Base-by-base conservation (phyloP, 164 flowering plant genomes). In the Magnolia kwangsiensis region DNA sequence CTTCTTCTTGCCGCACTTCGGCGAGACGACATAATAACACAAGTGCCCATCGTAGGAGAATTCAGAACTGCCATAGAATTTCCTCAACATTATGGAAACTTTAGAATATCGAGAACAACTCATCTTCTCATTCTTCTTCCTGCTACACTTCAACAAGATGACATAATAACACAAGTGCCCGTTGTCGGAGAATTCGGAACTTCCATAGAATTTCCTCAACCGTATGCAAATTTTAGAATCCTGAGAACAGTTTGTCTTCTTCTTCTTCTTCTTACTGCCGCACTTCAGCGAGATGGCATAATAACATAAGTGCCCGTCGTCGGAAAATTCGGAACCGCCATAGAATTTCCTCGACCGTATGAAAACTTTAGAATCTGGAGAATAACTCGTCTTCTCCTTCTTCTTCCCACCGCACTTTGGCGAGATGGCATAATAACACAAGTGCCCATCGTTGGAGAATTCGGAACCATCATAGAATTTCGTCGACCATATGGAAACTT, bases 31-130 rank as follows among this genome's bases (percentile, higher is more conserved):
- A n/a, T 72, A 82, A 66, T 82, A 77, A 69, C 74, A 51, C 67
- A 77, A 51, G 29, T 72, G 80, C n/a, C 70, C 78, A 23, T 77
- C 75, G 72, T 77, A 78, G 18, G 72, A 76, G 58, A 73, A 81
- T 27, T 45, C 78, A 58, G 65, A 78, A 31, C 2, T 9, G 21
- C 69, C 50, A n/a, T 21, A 19, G 45, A 61, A 10, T 18, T 8
- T 27, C n/a, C 66, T 27, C 14, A n/a, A 8, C 24, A 72, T 4
- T n/a, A n/a, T 6, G 19, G 51, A 50, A 55, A 31, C 72, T 10
- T 7, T 31, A 55, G 50, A 29, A 75, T 24, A 50, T 55, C 51
- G 64, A 23, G 24, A 23, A 23, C 24, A 23, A 1, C 24, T 23
- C 1, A 1, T 59, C 67, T 77, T 78, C 11, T 67, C 72, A 64